Evolutionary conservation across 495 filamentous ascomycete genomes (phyloP), one percentile per base, ranked within the genome.

Genomic region (Penicillium steckii): DNA sequence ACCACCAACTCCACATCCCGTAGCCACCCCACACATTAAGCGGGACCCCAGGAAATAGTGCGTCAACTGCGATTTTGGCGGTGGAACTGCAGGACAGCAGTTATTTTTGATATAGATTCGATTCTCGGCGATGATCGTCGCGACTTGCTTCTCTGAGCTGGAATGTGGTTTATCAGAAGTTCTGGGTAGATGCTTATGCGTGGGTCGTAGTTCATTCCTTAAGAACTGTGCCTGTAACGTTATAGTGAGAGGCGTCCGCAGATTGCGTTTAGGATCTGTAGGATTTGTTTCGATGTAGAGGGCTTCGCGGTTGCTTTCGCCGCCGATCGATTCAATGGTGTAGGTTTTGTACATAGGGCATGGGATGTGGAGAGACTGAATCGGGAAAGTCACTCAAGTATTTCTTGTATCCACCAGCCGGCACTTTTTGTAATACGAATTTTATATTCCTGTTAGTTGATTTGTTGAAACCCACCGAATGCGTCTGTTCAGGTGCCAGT

Each of bases 1-100:
- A 57, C 26, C 57, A 46, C 12, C 27, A 51, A 44, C 46, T 53
- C 48, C 44, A 57, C 50, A 57, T 53, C 57, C 23, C 32, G 51
- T 25, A 57, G 24, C 53, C 49, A 57, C 15, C 53, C 45, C 18
- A 23, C 29, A 33, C 53, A 50, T 53, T 48, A 9, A 50, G 57
- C 27, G 49, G 57, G 4, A 18, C 45, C 18, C 30, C 48, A 27
- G 53, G 52, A 37, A 46, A 48, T 24, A 60, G 19, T 48, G 44
- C 7, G 50, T 53, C 1, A 57, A 30, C 25, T 57, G 55, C 3
- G 50, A 27, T 23, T 41, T 29, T n/a, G 55, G 55, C 9, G 50
- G 46, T 4, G 26, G 46, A 6, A 50, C 51, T 9, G 27, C 29
- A 1, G 47, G 17, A 17, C 46, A 55, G 15, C 42, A 54, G 21